Conservation (phyloP, 2,329 filamentous ascomycete genomes). For the Mollisiaceae sp. region DNA sequence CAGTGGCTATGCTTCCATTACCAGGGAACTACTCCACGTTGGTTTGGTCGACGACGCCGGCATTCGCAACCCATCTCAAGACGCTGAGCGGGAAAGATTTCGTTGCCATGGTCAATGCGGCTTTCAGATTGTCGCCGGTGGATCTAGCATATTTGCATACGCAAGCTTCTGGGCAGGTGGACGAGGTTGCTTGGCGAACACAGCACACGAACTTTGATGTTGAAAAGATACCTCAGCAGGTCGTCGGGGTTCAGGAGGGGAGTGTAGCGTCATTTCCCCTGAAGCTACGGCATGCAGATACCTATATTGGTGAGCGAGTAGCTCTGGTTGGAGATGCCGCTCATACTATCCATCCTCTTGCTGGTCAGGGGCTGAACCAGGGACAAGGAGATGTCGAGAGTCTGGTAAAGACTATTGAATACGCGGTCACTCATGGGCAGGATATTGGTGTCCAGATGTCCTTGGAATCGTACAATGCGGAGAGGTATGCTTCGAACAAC, state of each 20-base stretch:
- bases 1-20: conserved; percentile 88
- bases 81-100: conserved; percentile 75
- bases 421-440: conserved; percentile 80
- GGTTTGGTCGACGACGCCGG: conserved; percentile 92
- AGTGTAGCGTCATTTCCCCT: conserved; percentile 90
- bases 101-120: conserved; percentile 87
- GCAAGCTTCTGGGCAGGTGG: conserved; percentile 60
- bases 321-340: conserved; percentile 94
- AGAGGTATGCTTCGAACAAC: conserved; percentile 83
- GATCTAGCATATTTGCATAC: conserved; percentile 86
- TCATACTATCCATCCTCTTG: conserved; percentile 92
- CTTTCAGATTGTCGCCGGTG: conserved; percentile 79
- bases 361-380: conserved; percentile 92
- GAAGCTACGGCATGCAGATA: conserved; percentile 89
- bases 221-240: conserved; percentile 65
- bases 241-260: conserved; percentile 75
- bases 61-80: conserved; percentile 80
- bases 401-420: conserved; percentile 74
- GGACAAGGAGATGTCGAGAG: conserved; percentile 88
- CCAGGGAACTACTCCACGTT: conserved; percentile 83
- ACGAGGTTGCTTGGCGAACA: conserved; percentile 85
- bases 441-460: conserved; percentile 82
- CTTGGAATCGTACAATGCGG: conserved; percentile 79
- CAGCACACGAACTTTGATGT: conserved; percentile 67
- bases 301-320: conserved; percentile 88